Percentiles rank a stretch among this genome's conserved stretches.
Conservation (phyloP, 257 asterid genomes). For the Petrea volubilis region DNA sequence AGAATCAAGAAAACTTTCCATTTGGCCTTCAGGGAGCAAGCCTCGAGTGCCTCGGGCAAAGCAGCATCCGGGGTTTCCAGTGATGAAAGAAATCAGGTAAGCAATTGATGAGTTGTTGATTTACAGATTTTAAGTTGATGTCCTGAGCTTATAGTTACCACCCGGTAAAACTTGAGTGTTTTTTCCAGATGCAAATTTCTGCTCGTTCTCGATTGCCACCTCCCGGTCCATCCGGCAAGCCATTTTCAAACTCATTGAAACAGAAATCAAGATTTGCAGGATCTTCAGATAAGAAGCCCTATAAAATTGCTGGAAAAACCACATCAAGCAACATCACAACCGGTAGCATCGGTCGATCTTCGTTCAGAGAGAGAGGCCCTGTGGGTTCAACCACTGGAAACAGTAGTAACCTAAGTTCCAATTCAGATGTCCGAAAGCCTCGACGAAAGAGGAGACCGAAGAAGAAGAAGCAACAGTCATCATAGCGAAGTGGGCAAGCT, state of each 20-base stretch:
- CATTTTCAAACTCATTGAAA: conserved; percentile 35
- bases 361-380: conserved; percentile 48
- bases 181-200: conserved; percentile 65
- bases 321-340: conserved; percentile 85
- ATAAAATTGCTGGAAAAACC: conserved; percentile 47
- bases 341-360: conserved; percentile 46
- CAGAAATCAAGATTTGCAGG: conserved; percentile 55
- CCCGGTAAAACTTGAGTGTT: conserved; percentile 1
- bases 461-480: conserved; percentile 82
- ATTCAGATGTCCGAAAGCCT: conserved; percentile 76
- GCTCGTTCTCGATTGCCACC: conserved; percentile 97
- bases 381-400: conserved; percentile 66
- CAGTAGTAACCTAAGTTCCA: conserved; percentile 56
- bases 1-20: conserved; percentile 1
- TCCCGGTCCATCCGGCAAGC: conserved; percentile 75
- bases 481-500: background rate
- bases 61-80: conserved; percentile 94
- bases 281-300: conserved; percentile 49
- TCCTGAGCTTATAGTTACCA: background rate
- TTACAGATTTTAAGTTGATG: background rate
- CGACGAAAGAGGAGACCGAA: conserved; percentile 87
- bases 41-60: conserved; percentile 85
- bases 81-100: conserved; percentile 88
- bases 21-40: conserved; percentile 74
- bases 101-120: background rate